Base-by-base conservation (phyloP, 257 asterid species). In the Phtheirospermum japonicum region DNA sequence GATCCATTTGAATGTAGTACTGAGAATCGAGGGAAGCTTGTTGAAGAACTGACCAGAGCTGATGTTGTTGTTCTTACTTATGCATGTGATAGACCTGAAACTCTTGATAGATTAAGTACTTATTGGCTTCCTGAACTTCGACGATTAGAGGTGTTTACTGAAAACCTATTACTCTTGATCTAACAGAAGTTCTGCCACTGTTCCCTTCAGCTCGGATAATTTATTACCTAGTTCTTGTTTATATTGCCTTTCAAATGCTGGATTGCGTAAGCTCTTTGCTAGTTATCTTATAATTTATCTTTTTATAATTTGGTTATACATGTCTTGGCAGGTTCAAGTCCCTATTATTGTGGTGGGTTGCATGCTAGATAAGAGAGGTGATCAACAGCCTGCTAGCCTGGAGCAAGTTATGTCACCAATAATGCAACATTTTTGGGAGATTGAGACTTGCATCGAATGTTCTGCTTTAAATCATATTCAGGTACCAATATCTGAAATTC, bases 281-380 rank as follows among this genome's bases (percentile, higher is more conserved):
- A 9, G 36, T 64, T 36, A 9, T 8, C 5, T 17, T 32, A 34
- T n/a, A 2, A n/a, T 34, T 48, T 50, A 5, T 26, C 9, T 36
- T 39, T 46, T 14, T 49, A 32, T 53, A 20, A 31, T 43, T 53
- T 43, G 20, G 28, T 13, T 14, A 16, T 48, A 28, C 55, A 50
- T 65, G 57, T 32, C 34, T 62, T 76, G 63, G 73, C 85, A 90
- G 98, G 91, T 93, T 68, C 79, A 64, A 80, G 97, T 89, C 60
- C 96, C 99, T 7, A 96, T 93, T 40, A 84, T 93, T 69, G 99
- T 93, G 64, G 99, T 89, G 63, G 99, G 99, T 56, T 93, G 99
- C 78, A 93, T 83, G 97, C 82, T 93, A 45, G 99, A 93, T 74
- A 83, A 71, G 83, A 83, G 99, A 79, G 89, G 78, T 36, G 97